Evolutionary conservation across 108 stramenopile species (phyloP).

Genomic region (Stephanodiscus minutulus): DNA sequence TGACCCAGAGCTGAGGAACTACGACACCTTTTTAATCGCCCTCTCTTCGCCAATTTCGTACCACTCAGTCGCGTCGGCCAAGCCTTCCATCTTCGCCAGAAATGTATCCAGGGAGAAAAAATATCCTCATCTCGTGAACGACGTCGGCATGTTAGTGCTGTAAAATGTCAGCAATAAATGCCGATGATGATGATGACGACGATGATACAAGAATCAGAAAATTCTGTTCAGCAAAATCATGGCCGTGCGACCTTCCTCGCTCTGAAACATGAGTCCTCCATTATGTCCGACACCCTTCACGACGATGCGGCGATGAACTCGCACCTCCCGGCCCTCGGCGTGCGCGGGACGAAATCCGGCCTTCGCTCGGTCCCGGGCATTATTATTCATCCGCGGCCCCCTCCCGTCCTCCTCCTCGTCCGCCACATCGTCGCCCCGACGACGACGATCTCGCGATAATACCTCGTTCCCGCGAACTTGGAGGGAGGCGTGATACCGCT

Average conservation of each 20-base stretch:
- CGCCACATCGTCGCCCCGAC: neutral
- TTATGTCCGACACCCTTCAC: slow-evolving; percentile 74
- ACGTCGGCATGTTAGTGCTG: too few relatives aligned
- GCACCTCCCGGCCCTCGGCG: slow-evolving; percentile 10
- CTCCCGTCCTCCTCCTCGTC: slow-evolving; percentile 27
- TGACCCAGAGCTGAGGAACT: too few relatives aligned
- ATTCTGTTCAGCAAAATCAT: slow-evolving; percentile 44
- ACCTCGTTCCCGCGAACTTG: slow-evolving; percentile 24
- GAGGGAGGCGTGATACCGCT: slow-evolving; percentile 50
- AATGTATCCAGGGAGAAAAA: too few relatives aligned
- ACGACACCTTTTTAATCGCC: too few relatives aligned
- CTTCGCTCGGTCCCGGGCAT: neutral
- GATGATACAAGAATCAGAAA: too few relatives aligned
- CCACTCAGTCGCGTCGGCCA: too few relatives aligned
- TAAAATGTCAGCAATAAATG: too few relatives aligned
- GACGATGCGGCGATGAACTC: slow-evolving; percentile 55
- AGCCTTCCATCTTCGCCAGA: too few relatives aligned
- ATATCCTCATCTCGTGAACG: too few relatives aligned
- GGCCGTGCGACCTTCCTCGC: slow-evolving; percentile 49
- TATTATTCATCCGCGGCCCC: slow-evolving; percentile 26
- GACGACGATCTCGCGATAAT: neutral
- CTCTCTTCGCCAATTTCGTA: too few relatives aligned
- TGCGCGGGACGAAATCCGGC: neutral
- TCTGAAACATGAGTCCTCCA: slow-evolving; percentile 76
- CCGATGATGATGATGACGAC: too few relatives aligned